Evolutionary conservation across 129 eudicot genomes (phyloP).

Genomic region (Saussurea involucrata): DNA sequence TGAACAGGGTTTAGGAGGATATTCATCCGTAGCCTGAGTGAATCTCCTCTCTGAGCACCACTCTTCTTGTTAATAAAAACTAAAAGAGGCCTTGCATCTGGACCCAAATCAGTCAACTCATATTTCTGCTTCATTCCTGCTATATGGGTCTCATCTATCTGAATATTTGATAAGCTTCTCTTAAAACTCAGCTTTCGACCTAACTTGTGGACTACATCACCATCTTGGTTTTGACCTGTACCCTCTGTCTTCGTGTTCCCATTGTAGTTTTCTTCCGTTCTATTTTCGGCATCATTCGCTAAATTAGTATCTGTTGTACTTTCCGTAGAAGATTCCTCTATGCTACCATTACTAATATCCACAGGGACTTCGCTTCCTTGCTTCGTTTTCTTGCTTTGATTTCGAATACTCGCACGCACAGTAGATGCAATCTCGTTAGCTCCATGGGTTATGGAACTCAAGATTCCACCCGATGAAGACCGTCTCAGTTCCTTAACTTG

Average conservation of each 20-base stretch:
- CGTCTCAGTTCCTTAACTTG: constrained; percentile 67
- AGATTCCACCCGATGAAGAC: constrained; percentile 65
- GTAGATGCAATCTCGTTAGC: constrained; percentile 99
- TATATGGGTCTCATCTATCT: constrained; percentile 63
- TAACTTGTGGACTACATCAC: constrained; percentile 38
- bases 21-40: constrained; percentile 83
- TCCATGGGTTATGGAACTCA: constrained; percentile 92
- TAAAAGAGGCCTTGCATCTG: constrained; percentile 90
- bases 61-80: constrained; percentile 94
- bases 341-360: constrained; percentile 46
- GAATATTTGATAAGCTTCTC: constrained; percentile 58
- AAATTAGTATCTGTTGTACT: constrained; percentile 36
- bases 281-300: constrained; percentile 37
- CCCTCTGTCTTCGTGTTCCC: constrained; percentile 37
- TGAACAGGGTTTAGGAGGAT: constrained; percentile 91
- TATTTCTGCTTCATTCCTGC: constrained; percentile 59
- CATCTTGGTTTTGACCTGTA: constrained; percentile 35
- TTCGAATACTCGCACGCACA: constrained; percentile 88
- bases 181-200: constrained; percentile 49
- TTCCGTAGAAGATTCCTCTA: constrained; percentile 48
- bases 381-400: constrained; percentile 74
- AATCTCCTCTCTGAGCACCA: constrained; percentile 92
- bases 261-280: constrained; percentile 46
- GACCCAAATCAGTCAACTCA: constrained; percentile 80
- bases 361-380: constrained; percentile 47